Base-by-base conservation (phyloP, 2,329 filamentous ascomycete species). In the Colletotrichum liaoningense region DNA sequence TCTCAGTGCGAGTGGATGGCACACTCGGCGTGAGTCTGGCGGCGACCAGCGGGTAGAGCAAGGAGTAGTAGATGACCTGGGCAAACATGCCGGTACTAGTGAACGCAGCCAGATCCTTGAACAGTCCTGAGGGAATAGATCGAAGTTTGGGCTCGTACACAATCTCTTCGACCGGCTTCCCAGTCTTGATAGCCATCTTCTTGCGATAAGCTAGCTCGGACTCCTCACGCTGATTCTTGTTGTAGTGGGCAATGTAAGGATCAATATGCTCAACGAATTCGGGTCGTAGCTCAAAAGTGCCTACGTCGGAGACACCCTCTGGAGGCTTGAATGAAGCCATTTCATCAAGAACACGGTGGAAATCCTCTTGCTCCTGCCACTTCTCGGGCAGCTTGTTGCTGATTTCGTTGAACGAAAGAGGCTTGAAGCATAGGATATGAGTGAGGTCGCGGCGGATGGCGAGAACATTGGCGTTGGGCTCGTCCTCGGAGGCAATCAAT, bases 211-310 rank as follows among this genome's bases (percentile, higher is more conserved):
- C 93, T 77, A 90, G 92, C 82, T 99, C 97, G 0, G 96, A 95
- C 81, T 99, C 97, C 80, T 99, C 97, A 63, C 97, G 91, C 81
- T 98, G 96, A 79, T 99, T 99, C 80, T 98, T 97, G 79, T 92
- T 97, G 82, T 98, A 99, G 80, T 98, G 95, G 7, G 95, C 94
- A 79, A 95, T 97, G 81, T 98, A 99, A 1, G 97, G 97, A 80
- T 99, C 97, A 63, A 99, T 91, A 59, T 97, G 90, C 77, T 96
- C 93, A 52, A 98, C 89, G 78, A 93, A 97, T 74, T 97, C 91
- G 5, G 93, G 91, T 80, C 95, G 97, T 64, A 99, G 86, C 81
- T 98, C 95, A 79, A 99, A 99, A 0, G 94, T 97, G 70, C 97
- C 97, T 19, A 95, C 94, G 80, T 99, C 97, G 5, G 94, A 94